phyloP scores from a whole-genome alignment of 2,329 filamentous ascomycete species.

The Sarocladium brachiariae region DNA sequence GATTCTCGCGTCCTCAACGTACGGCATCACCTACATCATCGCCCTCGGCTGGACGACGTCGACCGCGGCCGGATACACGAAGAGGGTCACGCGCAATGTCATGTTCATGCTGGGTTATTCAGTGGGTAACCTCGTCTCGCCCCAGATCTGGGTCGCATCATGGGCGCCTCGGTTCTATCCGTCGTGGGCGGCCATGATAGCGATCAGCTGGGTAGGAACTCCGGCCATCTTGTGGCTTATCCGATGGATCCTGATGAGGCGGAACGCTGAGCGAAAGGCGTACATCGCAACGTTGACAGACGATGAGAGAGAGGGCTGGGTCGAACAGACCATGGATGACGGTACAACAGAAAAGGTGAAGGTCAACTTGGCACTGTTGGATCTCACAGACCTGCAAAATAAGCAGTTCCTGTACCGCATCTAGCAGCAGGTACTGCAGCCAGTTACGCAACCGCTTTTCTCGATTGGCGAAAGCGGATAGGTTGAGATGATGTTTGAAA shows the following conservation, averaged over 20 bases:
- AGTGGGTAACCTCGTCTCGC: slow-evolving; percentile 24
- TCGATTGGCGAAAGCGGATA: too few relatives aligned
- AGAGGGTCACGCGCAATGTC: slow-evolving; percentile 28
- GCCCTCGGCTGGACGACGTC: slow-evolving; percentile 30
- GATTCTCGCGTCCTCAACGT: slow-evolving; percentile 27
- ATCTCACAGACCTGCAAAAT: slow-evolving; percentile 1
- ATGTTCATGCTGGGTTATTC: slow-evolving; percentile 30
- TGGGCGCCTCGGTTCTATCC: slow-evolving; percentile 21
- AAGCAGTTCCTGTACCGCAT: slow-evolving; percentile 2
- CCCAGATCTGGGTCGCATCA: slow-evolving; percentile 20
- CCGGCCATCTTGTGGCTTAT: neutral
- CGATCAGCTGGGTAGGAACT: slow-evolving; percentile 27
- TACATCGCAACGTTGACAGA: neutral
- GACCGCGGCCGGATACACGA: slow-evolving; percentile 31
- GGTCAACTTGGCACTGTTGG: neutral
- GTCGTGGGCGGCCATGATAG: slow-evolving; percentile 19
- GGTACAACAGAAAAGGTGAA: neutral
- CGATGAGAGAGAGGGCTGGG: slow-evolving; percentile 8
- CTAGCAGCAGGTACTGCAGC: too few relatives aligned
- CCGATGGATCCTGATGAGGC: neutral
- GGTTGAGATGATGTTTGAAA: too few relatives aligned
- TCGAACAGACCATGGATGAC: neutral
- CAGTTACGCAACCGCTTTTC: too few relatives aligned
- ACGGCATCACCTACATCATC: slow-evolving; percentile 22
- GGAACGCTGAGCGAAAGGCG: neutral